Evolutionary conservation across 352 stramenopile species (phyloP), one percentile per base, ranked within the genome.

Genomic region (Pythium rhizo-oryzae): DNA sequence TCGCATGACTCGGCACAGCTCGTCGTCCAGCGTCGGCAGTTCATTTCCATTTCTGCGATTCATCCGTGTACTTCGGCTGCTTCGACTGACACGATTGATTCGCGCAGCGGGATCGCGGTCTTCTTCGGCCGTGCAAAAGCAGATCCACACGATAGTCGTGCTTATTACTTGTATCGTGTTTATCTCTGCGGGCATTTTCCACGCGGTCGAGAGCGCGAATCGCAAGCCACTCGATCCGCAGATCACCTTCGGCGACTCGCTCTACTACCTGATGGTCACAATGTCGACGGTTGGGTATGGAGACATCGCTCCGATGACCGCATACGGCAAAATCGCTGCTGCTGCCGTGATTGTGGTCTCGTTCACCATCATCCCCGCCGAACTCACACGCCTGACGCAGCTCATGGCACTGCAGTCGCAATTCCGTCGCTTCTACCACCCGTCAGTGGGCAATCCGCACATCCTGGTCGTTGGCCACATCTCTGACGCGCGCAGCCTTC

Each of bases 251-350:
- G 82, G 78, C 19, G 80, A 85, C 11, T 69, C 78, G 33, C 77
- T 91, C 33, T 90, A 90, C 68, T 90, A 81, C 44, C 64, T 90
- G 16, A 62, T 90, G 15, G 88, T 97, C 58, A 97, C 90, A 13
- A 94, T 96, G 81, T 96, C 91, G 37, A 97, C 91, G 0, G 89
- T 97, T 7, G 91, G 91, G 2, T 97, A 97, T 57, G 91, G 91
- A 0, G 91, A 97, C 52, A 88, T 94, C 52, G 62, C 75, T 8
- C 78, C 82, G 13, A 51, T 75, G 15, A 91, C 82, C 11, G 71
- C 78, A 0, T 57, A 23, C 3, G 80, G 82, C 16, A 83, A 82
- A 49, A 66, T 73, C 8, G 74, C 88, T 8, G 67, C 80, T 1
- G 72, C 73, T n/a, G 71, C 72, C 2, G 76, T 89, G 21, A 91